These are phyloP conservation scores for Trichophyton verrucosum DNA, from an alignment of 2,329 filamentous ascomycete genomes.

Conservation along the genomic window DNA sequence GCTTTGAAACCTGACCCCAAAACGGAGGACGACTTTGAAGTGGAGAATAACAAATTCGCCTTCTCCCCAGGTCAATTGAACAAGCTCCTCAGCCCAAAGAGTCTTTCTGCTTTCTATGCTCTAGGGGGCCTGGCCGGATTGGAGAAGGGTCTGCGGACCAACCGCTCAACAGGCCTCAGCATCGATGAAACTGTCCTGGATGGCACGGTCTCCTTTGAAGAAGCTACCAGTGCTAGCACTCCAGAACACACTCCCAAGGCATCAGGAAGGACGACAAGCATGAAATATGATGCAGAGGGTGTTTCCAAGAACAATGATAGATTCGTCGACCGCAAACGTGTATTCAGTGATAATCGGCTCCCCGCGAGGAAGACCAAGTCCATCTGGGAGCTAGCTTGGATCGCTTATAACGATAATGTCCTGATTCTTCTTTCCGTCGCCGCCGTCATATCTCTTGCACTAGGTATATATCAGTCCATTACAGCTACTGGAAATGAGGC, in stretches of 20 bases:
- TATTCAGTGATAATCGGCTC: constrained; percentile 58
- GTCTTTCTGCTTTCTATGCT: constrained; percentile 58
- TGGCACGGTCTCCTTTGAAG: constrained; percentile 55
- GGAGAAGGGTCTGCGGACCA: constrained; percentile 59
- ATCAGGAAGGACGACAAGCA: constrained; percentile 11
- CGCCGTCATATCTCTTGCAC: constrained; percentile 58
- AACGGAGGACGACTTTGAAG: constrained; percentile 56
- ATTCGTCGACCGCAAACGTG: constrained; percentile 53
- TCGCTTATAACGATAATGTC: constrained; percentile 72
- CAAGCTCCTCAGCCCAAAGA: constrained; percentile 73
- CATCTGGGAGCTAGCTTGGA: constrained; percentile 60
- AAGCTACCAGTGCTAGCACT: constrained; percentile 34
- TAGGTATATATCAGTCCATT: constrained; percentile 63
- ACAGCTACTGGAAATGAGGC: constrained; percentile 39
- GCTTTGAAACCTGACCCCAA: constrained; percentile 58
- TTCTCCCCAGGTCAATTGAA: constrained; percentile 60
- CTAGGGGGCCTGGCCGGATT: constrained; percentile 60
- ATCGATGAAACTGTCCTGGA: constrained; percentile 55
- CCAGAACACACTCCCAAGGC: constrained; percentile 13
- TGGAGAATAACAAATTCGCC: constrained; percentile 58
- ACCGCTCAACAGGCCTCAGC: constrained; percentile 54
- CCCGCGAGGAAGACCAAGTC: constrained; percentile 58
- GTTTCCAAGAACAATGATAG: constrained; percentile 21
- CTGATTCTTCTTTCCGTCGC: constrained; percentile 59
- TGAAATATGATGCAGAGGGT: constrained; percentile 12